These are phyloP conservation scores for Sphaerulina vaccinii DNA, from an alignment of 2,329 filamentous ascomycete genomes.

Conservation along the genomic window DNA sequence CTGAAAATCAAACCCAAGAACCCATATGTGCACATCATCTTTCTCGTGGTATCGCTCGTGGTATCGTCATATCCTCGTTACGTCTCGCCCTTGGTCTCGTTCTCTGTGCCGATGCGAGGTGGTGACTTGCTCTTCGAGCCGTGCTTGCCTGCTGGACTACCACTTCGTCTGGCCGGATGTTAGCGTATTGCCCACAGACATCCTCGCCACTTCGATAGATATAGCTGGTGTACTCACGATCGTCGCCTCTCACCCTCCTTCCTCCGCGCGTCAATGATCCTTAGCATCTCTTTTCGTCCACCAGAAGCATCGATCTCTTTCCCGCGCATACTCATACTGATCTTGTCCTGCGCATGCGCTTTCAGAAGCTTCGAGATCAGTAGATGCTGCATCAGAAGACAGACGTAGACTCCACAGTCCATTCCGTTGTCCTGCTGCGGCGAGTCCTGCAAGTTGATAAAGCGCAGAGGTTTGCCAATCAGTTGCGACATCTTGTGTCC, in stretches of 20 bases:
- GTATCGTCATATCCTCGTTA: not conserved
- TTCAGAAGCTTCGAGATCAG: constrained; percentile 77
- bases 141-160: constrained; percentile 23
- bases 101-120: constrained; percentile 32
- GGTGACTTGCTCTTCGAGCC: constrained; percentile 26
- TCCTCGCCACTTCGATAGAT: not conserved
- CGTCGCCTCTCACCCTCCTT: constrained; percentile 82
- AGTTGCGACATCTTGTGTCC: constrained; percentile 68
- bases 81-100: constrained; percentile 13
- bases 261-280: constrained; percentile 80
- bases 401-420: constrained; percentile 96
- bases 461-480: constrained; percentile 66
- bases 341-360: constrained; percentile 78
- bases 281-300: constrained; percentile 85
- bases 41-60: not conserved
- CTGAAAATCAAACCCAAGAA: constrained; percentile 10
- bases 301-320: constrained; percentile 77
- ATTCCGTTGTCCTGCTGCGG: constrained; percentile 90
- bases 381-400: constrained; percentile 91
- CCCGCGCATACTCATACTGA: constrained; percentile 89
- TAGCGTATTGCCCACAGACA: not conserved
- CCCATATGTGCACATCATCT: constrained; percentile 1
- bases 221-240: constrained; percentile 60
- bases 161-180: constrained; percentile 21
- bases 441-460: constrained; percentile 78